These are phyloP conservation scores for Aquanectria penicillioides DNA, from an alignment of 2,329 filamentous ascomycete genomes.

Conservation along the genomic window DNA sequence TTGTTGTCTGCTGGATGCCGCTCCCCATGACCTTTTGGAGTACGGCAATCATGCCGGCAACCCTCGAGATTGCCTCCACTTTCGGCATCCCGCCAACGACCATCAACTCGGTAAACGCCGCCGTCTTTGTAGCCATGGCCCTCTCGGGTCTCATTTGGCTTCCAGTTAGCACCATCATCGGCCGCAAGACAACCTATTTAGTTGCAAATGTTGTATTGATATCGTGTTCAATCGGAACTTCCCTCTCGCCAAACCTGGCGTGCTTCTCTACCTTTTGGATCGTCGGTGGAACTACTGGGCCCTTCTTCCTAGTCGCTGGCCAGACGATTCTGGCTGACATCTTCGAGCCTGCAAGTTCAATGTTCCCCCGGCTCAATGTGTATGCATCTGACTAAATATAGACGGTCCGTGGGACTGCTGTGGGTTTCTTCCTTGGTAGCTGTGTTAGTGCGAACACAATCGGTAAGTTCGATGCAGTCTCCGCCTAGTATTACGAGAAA, in stretches of 20 bases:
- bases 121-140: slow-evolving; percentile 38
- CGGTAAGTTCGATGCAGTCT: slow-evolving; percentile 19
- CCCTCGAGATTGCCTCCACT: slow-evolving; percentile 29
- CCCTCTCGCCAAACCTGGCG: slow-evolving; percentile 32
- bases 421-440: slow-evolving; percentile 40
- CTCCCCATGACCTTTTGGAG: slow-evolving; percentile 43
- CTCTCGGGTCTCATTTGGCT: slow-evolving; percentile 39
- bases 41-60: slow-evolving; percentile 40
- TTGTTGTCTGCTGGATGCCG: slow-evolving; percentile 43
- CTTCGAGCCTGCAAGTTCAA: slow-evolving; percentile 36
- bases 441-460: slow-evolving; percentile 39
- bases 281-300: slow-evolving; percentile 37
- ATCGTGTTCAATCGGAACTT: slow-evolving; percentile 35
- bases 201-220: slow-evolving; percentile 36
- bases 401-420: slow-evolving; percentile 38
- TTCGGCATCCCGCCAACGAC: slow-evolving; percentile 21
- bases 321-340: slow-evolving; percentile 41
- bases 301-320: slow-evolving; percentile 40
- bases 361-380: not conserved
- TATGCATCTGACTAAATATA: not conserved
- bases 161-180: slow-evolving; percentile 38
- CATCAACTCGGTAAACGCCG: slow-evolving; percentile 38
- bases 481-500: not conserved
- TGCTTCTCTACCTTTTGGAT: slow-evolving; percentile 38
- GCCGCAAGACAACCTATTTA: slow-evolving; percentile 36